phyloP scores from a whole-genome alignment of 306 rosid species.

The Gynostemma pentaphyllum region DNA sequence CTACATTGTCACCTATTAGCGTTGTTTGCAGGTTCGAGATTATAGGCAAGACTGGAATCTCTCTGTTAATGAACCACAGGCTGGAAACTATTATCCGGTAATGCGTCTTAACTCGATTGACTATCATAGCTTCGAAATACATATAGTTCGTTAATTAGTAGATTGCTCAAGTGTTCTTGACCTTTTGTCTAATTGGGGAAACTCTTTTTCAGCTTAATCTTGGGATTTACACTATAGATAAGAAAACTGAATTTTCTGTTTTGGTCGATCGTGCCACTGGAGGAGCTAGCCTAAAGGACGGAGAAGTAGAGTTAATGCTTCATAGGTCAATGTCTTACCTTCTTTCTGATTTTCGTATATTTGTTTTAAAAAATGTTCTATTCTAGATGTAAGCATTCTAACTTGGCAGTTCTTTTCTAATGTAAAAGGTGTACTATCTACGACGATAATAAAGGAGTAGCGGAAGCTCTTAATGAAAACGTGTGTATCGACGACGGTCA shows the following conservation, averaged over 20 bases:
- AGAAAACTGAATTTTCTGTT: slow-evolving; percentile 64
- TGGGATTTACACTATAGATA: slow-evolving; percentile 61
- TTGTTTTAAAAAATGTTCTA: neutral
- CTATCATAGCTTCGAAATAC: too few relatives aligned
- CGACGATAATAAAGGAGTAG: slow-evolving; percentile 66
- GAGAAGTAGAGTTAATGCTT: slow-evolving; percentile 80
- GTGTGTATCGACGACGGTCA: slow-evolving; percentile 31
- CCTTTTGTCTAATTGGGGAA: slow-evolving; percentile 3
- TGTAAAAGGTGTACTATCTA: slow-evolving; percentile 39
- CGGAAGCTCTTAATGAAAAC: slow-evolving; percentile 68
- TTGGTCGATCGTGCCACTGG: slow-evolving; percentile 88
- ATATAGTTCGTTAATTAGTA: neutral
- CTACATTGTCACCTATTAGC: slow-evolving; percentile 9
- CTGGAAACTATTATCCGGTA: slow-evolving; percentile 96
- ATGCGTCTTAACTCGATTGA: slow-evolving; percentile 3
- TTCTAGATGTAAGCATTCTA: neutral
- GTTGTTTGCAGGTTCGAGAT: slow-evolving; percentile 58
- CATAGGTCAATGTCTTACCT: slow-evolving; percentile 46
- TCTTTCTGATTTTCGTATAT: neutral
- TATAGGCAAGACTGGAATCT: slow-evolving; percentile 74
- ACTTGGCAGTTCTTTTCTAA: slow-evolving; percentile 8
- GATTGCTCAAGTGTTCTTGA: neutral
- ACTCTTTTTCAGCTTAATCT: slow-evolving; percentile 54
- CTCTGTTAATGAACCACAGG: slow-evolving; percentile 62
- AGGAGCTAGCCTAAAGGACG: slow-evolving; percentile 71